Conservation (phyloP, 768 basidiomycete species). For the Lanmaoa rubissima region DNA sequence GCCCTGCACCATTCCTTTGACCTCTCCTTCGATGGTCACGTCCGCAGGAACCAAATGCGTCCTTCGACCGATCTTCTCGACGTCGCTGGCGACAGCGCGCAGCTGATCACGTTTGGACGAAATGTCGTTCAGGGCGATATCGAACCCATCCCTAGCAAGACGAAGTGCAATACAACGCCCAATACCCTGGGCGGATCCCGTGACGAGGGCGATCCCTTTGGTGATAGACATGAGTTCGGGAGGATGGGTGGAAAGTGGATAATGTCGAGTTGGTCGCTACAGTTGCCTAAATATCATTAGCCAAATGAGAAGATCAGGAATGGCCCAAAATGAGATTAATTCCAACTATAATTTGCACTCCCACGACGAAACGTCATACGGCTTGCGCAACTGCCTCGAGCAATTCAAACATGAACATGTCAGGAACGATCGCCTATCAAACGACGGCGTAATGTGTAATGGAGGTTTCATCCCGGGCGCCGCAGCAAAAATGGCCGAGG, state of each 20-base stretch:
- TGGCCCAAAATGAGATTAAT: not conserved
- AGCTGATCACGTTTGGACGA: conserved; percentile 29
- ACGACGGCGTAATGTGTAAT: not conserved
- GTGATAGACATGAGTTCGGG: conserved; percentile 15
- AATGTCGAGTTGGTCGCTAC: too few relatives aligned
- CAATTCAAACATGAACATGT: too few relatives aligned
- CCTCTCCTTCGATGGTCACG: conserved; percentile 41
- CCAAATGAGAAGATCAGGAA: not conserved
- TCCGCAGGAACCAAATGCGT: conserved; percentile 35
- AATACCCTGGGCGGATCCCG: conserved; percentile 33
- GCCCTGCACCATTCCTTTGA: conserved; percentile 38
- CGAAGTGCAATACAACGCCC: conserved; percentile 33
- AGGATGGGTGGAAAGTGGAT: not conserved
- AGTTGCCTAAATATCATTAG: not conserved
- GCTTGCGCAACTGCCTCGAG: not conserved
- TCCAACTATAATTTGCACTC: not conserved
- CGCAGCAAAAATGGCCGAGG: not conserved
- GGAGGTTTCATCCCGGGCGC: not conserved
- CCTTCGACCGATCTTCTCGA: conserved; percentile 29
- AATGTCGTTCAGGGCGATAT: conserved; percentile 33
- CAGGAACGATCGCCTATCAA: not conserved
- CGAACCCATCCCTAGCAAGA: conserved; percentile 34
- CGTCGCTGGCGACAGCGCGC: conserved; percentile 26
- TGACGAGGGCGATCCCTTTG: conserved; percentile 36
- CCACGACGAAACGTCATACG: not conserved